phyloP scores from a whole-genome alignment of 2,329 filamentous ascomycete species.

The Xylariomycetidae sp. region DNA sequence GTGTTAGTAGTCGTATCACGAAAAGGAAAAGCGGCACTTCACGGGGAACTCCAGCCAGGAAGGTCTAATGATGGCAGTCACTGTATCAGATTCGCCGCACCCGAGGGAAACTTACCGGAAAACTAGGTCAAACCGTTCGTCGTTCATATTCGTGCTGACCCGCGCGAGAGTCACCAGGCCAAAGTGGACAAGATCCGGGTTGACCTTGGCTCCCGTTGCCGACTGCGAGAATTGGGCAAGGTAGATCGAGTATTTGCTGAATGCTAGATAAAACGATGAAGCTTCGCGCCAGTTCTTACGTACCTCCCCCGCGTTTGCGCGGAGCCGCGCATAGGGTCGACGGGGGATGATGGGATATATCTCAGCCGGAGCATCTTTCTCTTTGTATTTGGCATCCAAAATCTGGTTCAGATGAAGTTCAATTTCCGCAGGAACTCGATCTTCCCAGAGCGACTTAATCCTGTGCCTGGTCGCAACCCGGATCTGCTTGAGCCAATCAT shows the following conservation, averaged over 20 bases:
- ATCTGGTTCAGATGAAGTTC: conserved; percentile 39
- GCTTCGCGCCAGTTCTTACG: conserved; percentile 41
- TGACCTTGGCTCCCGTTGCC: conserved; percentile 39
- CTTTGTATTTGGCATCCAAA: conserved; percentile 39
- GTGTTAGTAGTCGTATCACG: no score
- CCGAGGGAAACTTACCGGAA: conserved; percentile 41
- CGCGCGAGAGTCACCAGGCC: conserved; percentile 47
- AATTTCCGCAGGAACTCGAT: conserved; percentile 40
- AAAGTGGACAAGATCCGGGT: conserved; percentile 42
- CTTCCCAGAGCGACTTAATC: conserved; percentile 24
- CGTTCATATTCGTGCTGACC: conserved; percentile 45
- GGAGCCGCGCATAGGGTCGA: conserved; percentile 33
- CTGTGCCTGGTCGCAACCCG: conserved; percentile 31
- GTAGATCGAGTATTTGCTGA: conserved; percentile 48
- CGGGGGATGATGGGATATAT: conserved; percentile 50
- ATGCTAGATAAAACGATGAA: conserved; percentile 48
- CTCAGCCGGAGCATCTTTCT: conserved; percentile 28
- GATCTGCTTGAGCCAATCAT: conserved; percentile 44
- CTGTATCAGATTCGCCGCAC: no score
- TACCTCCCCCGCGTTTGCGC: conserved; percentile 34
- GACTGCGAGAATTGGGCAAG: conserved; percentile 44
- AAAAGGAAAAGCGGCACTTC: no score
- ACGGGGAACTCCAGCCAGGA: no score
- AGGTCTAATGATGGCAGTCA: no score
- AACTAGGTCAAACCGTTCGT: conserved; percentile 50